Evolutionary conservation across 129 eudicot species (phyloP).

Genomic region (Lactuca saligna): DNA sequence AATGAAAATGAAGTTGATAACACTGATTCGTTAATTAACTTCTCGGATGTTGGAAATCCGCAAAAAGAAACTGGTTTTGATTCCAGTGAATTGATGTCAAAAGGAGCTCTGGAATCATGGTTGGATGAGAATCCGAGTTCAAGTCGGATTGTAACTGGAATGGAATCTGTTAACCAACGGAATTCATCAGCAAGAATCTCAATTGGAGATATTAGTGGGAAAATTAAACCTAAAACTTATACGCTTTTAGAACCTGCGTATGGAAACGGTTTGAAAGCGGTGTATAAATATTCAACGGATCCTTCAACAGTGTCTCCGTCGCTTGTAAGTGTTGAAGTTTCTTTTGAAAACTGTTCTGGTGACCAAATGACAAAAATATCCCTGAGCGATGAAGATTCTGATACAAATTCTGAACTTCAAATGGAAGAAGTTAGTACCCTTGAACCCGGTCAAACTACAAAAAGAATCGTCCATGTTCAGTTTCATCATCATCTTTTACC

Average conservation of each 20-base stretch:
- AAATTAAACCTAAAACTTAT: constrained; percentile 58
- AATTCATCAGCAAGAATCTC: constrained; percentile 77
- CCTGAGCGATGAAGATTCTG: constrained; percentile 52
- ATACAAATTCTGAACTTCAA: constrained; percentile 41
- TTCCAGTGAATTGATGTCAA: constrained; percentile 60
- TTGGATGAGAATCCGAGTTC: constrained; percentile 64
- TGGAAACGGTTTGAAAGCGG: constrained; percentile 78
- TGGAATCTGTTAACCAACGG: constrained; percentile 25
- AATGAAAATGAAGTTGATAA: constrained; percentile 37
- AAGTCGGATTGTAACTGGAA: constrained; percentile 44
- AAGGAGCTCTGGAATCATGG: constrained; percentile 90
- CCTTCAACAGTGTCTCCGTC: constrained; percentile 54
- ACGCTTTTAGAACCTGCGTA: constrained; percentile 67
- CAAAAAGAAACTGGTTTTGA: constrained; percentile 32
- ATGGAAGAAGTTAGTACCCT: constrained; percentile 70
- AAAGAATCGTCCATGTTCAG: constrained; percentile 66
- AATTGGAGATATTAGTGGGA: constrained; percentile 59
- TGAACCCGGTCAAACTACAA: constrained; percentile 59
- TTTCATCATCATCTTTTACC: constrained; percentile 96
- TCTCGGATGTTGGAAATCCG: constrained; percentile 55
- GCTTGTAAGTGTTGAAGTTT: constrained; percentile 59
- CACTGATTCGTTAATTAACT: constrained; percentile 56
- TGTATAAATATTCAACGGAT: constrained; percentile 61
- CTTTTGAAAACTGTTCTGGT: constrained; percentile 63
- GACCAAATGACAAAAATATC: constrained; percentile 51